Conservation (phyloP, 2,329 filamentous ascomycete genomes). For the Pyrenophora tritici-repentis region DNA sequence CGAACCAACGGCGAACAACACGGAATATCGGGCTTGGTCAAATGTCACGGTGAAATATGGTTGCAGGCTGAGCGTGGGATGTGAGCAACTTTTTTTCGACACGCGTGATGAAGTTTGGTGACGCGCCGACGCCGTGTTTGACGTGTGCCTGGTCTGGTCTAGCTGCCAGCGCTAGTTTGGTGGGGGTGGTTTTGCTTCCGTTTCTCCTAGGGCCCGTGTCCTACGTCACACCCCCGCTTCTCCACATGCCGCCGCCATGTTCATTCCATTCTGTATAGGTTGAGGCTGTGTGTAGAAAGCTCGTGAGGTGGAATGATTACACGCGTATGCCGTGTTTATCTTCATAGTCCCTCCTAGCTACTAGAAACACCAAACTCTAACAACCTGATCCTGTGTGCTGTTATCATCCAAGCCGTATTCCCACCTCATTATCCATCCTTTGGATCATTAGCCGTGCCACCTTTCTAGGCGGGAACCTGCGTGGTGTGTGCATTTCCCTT, state of each 20-base stretch:
- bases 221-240: conserved; percentile 29
- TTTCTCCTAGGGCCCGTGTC: conserved; percentile 16
- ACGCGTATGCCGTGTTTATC: too few relatives aligned
- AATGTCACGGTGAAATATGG: conserved; percentile 2
- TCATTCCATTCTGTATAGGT: conserved; percentile 12
- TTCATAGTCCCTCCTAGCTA: too few relatives aligned
- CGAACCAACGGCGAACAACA: background rate
- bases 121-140: too few relatives aligned
- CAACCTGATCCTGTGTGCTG: too few relatives aligned
- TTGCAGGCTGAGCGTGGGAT: background rate
- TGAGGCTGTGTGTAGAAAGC: conserved; percentile 7
- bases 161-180: background rate
- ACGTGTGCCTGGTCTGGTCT: background rate
- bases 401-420: too few relatives aligned
- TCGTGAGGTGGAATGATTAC: conserved; percentile 4
- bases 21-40: background rate
- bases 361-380: too few relatives aligned
- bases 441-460: conserved; percentile 14
- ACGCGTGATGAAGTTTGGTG: conserved; percentile 7
- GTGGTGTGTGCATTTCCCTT: conserved; percentile 7
- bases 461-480: conserved; percentile 26
- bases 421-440: too few relatives aligned
- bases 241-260: conserved; percentile 25
- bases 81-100: background rate
- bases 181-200: conserved; percentile 11